phyloP scores from a whole-genome alignment of 306 rosid genomes.

The Quercus rubra region DNA sequence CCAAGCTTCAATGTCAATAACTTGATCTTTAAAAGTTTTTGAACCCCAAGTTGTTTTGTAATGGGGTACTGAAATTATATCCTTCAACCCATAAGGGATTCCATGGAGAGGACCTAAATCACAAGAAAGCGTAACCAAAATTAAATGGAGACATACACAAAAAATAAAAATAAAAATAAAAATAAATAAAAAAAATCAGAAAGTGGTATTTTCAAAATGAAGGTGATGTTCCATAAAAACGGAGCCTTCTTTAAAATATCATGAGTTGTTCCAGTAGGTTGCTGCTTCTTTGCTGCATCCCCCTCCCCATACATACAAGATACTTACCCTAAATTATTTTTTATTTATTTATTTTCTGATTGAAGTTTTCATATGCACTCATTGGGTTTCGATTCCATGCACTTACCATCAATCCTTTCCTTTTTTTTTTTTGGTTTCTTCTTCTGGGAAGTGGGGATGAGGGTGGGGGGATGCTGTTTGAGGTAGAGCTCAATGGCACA shows the following conservation, averaged over 20 bases:
- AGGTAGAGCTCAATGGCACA: too few relatives aligned
- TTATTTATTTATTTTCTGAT: too few relatives aligned
- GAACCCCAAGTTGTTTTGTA: slow-evolving; percentile 86
- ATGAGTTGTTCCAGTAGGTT: neutral
- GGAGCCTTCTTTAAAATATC: neutral
- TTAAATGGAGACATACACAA: neutral
- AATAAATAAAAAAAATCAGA: neutral
- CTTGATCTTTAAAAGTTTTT: slow-evolving; percentile 62
- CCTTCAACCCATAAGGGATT: slow-evolving; percentile 87
- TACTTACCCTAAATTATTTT: neutral
- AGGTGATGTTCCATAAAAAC: neutral
- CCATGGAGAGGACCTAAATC: slow-evolving; percentile 73
- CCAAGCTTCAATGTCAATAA: slow-evolving; percentile 66
- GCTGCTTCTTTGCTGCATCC: slow-evolving; percentile 6
- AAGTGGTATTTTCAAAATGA: neutral
- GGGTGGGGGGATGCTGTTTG: too few relatives aligned
- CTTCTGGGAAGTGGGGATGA: too few relatives aligned
- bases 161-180: neutral
- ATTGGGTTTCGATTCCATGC: too few relatives aligned
- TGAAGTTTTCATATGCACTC: too few relatives aligned
- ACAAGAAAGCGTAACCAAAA: neutral
- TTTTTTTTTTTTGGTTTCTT: too few relatives aligned
- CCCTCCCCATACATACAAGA: slow-evolving; percentile 10
- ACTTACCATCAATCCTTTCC: too few relatives aligned
- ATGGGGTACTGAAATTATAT: slow-evolving; percentile 69